These are phyloP conservation scores for Cerioporus squamosus DNA, from an alignment of 1,284 basidiomycete species.

Conservation along the genomic window DNA sequence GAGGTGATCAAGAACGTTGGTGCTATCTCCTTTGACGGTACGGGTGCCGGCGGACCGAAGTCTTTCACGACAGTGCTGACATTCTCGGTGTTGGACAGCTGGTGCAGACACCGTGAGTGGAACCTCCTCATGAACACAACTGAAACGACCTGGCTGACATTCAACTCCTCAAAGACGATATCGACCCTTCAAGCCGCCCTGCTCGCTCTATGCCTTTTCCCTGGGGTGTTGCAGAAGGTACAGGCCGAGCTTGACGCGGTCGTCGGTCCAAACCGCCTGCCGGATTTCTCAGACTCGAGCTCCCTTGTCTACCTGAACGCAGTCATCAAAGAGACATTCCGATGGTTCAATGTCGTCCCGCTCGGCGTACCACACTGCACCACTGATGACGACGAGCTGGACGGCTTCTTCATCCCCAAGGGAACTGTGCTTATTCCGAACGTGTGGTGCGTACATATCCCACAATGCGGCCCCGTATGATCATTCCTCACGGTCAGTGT, in stretches of 20 bases:
- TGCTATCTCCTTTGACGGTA: not conserved
- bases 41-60: no score
- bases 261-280: slow-evolving; percentile 28
- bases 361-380: slow-evolving; percentile 9
- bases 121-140: no score
- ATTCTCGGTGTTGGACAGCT: not conserved
- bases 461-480: no score
- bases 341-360: slow-evolving; percentile 23
- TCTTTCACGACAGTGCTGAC: not conserved
- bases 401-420: slow-evolving; percentile 26
- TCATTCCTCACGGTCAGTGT: not conserved
- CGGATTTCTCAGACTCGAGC: slow-evolving; percentile 18
- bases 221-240: slow-evolving; percentile 33
- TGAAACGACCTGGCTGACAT: not conserved
- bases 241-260: slow-evolving; percentile 35
- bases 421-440: slow-evolving; percentile 24
- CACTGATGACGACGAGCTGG: slow-evolving; percentile 16
- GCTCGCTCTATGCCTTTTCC: slow-evolving; percentile 39
- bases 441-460: slow-evolving; percentile 12
- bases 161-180: slow-evolving; percentile 6
- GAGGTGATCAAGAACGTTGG: not conserved
- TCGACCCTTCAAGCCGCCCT: slow-evolving; percentile 35
- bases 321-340: slow-evolving; percentile 23
- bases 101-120: slow-evolving; percentile 7
- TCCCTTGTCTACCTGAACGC: slow-evolving; percentile 23